Evolutionary conservation across 768 basidiomycete species (phyloP), one percentile per base, ranked within the genome.

Genomic region (Lenzites betulinus): DNA sequence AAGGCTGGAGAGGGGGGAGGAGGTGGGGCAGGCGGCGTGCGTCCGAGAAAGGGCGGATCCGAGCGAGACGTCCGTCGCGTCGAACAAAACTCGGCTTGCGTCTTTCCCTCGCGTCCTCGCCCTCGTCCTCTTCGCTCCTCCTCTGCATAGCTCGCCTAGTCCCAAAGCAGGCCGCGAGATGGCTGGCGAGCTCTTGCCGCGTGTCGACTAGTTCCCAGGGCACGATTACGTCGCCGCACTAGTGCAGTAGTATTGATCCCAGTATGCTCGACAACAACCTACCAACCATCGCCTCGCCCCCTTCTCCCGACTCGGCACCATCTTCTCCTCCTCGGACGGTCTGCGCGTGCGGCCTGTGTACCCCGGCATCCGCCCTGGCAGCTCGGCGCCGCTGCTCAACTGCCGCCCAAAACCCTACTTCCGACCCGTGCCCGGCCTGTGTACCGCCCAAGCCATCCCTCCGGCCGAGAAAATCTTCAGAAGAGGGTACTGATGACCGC

Each of bases 321-420:
- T 43, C 8, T n/a, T 43, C 22, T 43, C 42, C 18, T 43, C 9
- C 22, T 9, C 41, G 7, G 13, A 6, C 43, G 43, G 30, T 4
- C 30, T 28, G 22, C 16, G 12, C 28, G 5, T n/a, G 33, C 42
- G 53, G 53, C 53, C 7, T n/a, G 15, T 15, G 16, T 39, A n/a
- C 26, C 41, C 41, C 52, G 41, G 39, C 41, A 25, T 26, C 52
- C n/a, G 42, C 30, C 8, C 30, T 54, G 16, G 25, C 18, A 39
- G 18, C 51, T 43, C 52, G 42, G 52, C 52, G 30, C 30, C 28
- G 35, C 28, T 18, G 15, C 5, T 23, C 28, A 20, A 7, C 26
- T 23, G 53, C 53, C 53, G 53, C 53, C 11, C 53, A 44, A 51
- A 36, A 30, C 12, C 51, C 51, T 51, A 38, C 51, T 36, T 13